Evolutionary conservation across 495 filamentous ascomycete genomes (phyloP), one percentile per base, ranked within the genome.

Genomic region (Annulohypoxylon stygium): DNA sequence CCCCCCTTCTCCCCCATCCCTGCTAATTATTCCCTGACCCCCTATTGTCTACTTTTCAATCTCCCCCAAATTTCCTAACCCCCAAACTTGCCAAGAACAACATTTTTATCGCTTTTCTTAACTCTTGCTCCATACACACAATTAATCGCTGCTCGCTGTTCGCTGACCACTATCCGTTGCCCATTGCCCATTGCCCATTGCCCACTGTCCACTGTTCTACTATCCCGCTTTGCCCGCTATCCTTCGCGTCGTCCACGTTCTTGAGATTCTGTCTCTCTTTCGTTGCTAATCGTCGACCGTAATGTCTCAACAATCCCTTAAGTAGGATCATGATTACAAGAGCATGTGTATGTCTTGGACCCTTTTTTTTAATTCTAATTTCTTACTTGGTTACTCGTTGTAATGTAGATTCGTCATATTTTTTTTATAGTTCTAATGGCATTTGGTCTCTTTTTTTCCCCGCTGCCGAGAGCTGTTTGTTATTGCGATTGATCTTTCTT

Each of bases 51-150:
- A n/a, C 61, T 78, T 70, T 74, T 70, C 25, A 58, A 61, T 71
- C 47, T 67, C 61, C 70, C 66, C 70, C 74, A 74, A 74, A 74
- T 41, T 53, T 54, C 72, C 25, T 33, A 74, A 54, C 72, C 72
- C 76, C 76, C 76, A 76, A 77, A 75, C 76, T 75, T 79, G 77
- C 77, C 77, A 79, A 79, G 77, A 79, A 79, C 77, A 77, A 63
- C 68, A 74, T 75, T 77, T 77, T 77, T 69, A 71, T 77, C 77
- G 61, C 34, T 47, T 61, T 72, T 37, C 63, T 68, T 70, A 26
- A 50, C 59, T 43, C 59, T 43, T 62, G 53, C 65, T 57, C 39
- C 65, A 34, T 73, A 61, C 54, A 50, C 34, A 18, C 14, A 20
- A 12, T 61, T 66, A 53, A 39, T 45, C 57, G 20, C 37, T 66